Percentiles rank a stretch among this genome's conserved stretches.
Evolutionary conservation across 2,329 filamentous ascomycete genomes (phyloP).

Genomic region (Gliomastix tumulicola): DNA sequence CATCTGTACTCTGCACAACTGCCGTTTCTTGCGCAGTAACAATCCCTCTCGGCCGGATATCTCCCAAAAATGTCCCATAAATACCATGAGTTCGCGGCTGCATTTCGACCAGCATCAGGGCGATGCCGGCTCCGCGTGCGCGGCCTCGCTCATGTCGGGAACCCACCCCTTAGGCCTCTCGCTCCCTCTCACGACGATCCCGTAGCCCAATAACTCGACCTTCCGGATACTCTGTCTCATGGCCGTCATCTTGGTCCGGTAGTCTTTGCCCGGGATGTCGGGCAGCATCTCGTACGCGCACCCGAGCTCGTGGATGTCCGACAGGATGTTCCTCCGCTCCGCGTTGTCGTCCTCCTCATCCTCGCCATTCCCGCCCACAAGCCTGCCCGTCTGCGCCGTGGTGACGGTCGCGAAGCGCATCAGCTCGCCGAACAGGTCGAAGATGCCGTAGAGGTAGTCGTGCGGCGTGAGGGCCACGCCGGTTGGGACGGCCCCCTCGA

Average conservation of each 20-base stretch:
- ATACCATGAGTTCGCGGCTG: too few relatives aligned
- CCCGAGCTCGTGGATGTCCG: slow-evolving; percentile 73
- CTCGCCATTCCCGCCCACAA: slow-evolving; percentile 23
- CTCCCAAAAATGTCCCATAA: too few relatives aligned
- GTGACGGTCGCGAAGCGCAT: slow-evolving; percentile 94
- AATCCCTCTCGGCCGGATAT: too few relatives aligned
- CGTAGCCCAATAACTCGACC: slow-evolving; percentile 87
- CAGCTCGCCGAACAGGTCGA: slow-evolving; percentile 90
- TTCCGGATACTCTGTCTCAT: slow-evolving; percentile 89
- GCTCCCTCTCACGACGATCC: slow-evolving; percentile 76
- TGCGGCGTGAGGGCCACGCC: slow-evolving; percentile 64
- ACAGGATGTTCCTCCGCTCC: slow-evolving; percentile 54
- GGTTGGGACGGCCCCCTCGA: slow-evolving; percentile 38
- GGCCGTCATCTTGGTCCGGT: slow-evolving; percentile 74
- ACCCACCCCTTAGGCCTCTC: slow-evolving; percentile 91
- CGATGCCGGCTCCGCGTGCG: slow-evolving; percentile 17
- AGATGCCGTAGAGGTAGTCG: slow-evolving; percentile 86
- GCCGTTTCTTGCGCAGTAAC: too few relatives aligned
- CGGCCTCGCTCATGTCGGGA: slow-evolving; percentile 57
- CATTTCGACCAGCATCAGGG: too few relatives aligned
- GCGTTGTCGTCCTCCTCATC: neutral
- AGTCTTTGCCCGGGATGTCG: slow-evolving; percentile 48
- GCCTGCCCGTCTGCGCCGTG: slow-evolving; percentile 65
- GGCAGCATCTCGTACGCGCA: slow-evolving; percentile 69
- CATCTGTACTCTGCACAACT: too few relatives aligned